Evolutionary conservation across 2,329 filamentous ascomycete species (phyloP), one percentile per base, ranked within the genome.

Genomic region (Alternaria arborescens): DNA sequence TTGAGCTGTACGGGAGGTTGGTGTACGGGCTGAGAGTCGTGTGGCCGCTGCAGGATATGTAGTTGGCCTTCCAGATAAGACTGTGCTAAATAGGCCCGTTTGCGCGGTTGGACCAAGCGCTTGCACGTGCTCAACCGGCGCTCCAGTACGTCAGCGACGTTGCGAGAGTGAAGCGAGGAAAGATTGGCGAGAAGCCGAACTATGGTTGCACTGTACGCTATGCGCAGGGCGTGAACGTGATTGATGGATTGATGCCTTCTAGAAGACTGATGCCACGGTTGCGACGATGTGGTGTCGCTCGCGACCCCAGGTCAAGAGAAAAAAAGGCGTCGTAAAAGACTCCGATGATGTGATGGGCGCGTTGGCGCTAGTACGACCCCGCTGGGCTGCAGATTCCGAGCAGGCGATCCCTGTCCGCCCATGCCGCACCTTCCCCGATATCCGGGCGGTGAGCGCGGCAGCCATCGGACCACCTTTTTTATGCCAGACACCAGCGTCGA

Each of bases 11-110:
- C 58, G 20, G 47, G 62, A 64, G 55, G 60, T 54, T 53, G 56
- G 51, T 3, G 32, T 34, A 34, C 32, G 52, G 64, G 59, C 14
- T 50, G 41, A 28, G 34, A 20, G 36, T 58, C 58, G 52, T 46
- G 61, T 43, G 40, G 43, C 60, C 47, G 68, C 70, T 74, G 72
- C 72, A 72, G 52, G 62, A 66, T 55, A 60, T 72, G 72, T 68
- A 51, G 57, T 60, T 65, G 51, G 65, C 63, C 68, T 74, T 72
- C 72, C 71, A 61, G 71, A 73, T 67, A 71, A 72, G 71, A 54
- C 59, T 52, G 56, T 66, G 60, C 68, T 57, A 62, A 67, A 54
- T 66, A 57, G 71, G 67, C 53, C 59, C 52, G 57, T 70, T 55
- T 69, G 65, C 66, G 71, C 67, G 71, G 67, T 62, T 68, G 55